Evolutionary conservation across 768 basidiomycete genomes (phyloP).

Genomic region (Termitomyces sp.): DNA sequence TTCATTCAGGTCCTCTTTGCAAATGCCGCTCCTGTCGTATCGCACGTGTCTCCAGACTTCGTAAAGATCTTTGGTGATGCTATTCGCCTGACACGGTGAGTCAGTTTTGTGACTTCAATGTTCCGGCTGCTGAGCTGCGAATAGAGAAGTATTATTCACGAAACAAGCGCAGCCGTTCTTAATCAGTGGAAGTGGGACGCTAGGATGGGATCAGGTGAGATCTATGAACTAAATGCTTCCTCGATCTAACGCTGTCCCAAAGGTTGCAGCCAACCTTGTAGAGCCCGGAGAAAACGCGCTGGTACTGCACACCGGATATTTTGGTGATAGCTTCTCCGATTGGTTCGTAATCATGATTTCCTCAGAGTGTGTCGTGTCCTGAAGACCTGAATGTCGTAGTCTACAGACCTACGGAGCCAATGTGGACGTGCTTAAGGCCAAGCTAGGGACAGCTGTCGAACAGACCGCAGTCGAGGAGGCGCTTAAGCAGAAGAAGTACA

Average conservation of each 20-base stretch:
- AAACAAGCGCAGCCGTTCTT: slow-evolving; percentile 83
- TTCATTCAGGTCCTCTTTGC: slow-evolving; percentile 73
- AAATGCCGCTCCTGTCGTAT: slow-evolving; percentile 89
- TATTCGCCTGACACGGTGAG: slow-evolving; percentile 75
- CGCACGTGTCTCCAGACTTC: slow-evolving; percentile 87
- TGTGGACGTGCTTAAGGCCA: slow-evolving; percentile 78
- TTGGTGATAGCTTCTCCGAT: slow-evolving; percentile 86
- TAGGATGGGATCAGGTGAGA: slow-evolving; percentile 92
- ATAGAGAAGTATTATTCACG: slow-evolving; percentile 73
- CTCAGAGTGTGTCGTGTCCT: not conserved
- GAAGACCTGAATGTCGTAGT: slow-evolving; percentile 30
- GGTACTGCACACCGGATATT: slow-evolving; percentile 89
- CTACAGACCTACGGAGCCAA: slow-evolving; percentile 85
- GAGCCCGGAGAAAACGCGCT: slow-evolving; percentile 74
- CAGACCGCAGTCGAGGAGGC: slow-evolving; percentile 58
- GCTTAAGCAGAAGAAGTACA: slow-evolving; percentile 77
- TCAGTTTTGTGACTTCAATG: not conserved
- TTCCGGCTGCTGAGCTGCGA: slow-evolving; percentile 6
- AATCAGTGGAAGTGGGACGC: slow-evolving; percentile 90
- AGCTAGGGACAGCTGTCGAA: slow-evolving; percentile 73
- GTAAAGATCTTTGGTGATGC: slow-evolving; percentile 84
- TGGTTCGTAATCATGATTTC: slow-evolving; percentile 46
- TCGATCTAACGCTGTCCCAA: slow-evolving; percentile 3
- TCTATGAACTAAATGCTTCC: not conserved
- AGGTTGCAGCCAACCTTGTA: slow-evolving; percentile 91